These are phyloP conservation scores for Macrophomina phaseolina DNA, from an alignment of 2,329 filamentous ascomycete genomes.

Conservation along the genomic window DNA sequence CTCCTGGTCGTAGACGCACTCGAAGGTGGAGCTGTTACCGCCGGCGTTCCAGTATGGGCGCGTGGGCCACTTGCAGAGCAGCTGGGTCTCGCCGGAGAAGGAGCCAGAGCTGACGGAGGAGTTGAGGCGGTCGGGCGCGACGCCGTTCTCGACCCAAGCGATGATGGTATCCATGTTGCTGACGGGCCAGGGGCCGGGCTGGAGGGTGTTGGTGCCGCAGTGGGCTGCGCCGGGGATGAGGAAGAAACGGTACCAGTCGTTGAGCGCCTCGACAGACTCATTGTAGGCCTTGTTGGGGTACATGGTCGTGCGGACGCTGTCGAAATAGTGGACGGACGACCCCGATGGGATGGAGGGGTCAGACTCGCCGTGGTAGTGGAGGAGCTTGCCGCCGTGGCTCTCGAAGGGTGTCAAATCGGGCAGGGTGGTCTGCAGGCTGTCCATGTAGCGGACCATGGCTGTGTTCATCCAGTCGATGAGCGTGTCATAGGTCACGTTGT, in stretches of 20 bases:
- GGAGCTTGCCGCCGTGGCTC: slow-evolving; percentile 57
- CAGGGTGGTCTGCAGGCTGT: slow-evolving; percentile 60
- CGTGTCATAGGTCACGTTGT: slow-evolving; percentile 60
- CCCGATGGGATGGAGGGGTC: slow-evolving; percentile 60
- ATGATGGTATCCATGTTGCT: slow-evolving; percentile 29
- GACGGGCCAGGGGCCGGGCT: slow-evolving; percentile 30
- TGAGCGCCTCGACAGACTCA: slow-evolving; percentile 43
- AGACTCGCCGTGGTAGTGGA: slow-evolving; percentile 64
- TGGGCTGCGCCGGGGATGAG: slow-evolving; percentile 31
- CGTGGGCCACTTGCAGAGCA: slow-evolving; percentile 50
- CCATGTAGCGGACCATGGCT: slow-evolving; percentile 54
- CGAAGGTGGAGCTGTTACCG: slow-evolving; percentile 6
- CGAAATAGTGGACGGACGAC: slow-evolving; percentile 61
- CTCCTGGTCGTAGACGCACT: slow-evolving; percentile 22
- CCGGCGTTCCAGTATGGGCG: slow-evolving; percentile 33
- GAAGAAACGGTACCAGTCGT: slow-evolving; percentile 62
- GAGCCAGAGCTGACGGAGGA: slow-evolving; percentile 42
- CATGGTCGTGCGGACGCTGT: slow-evolving; percentile 60
- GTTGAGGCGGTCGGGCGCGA: slow-evolving; percentile 46
- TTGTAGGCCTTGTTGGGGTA: slow-evolving; percentile 37
- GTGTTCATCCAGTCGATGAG: slow-evolving; percentile 60
- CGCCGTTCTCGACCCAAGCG: slow-evolving; percentile 32
- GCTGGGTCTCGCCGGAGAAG: slow-evolving; percentile 42
- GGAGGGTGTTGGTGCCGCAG: slow-evolving; percentile 28
- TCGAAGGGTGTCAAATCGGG: slow-evolving; percentile 61